Evolutionary conservation across 2,329 filamentous ascomycete species (phyloP).

Genomic region (Fusarium pseudocircinatum): DNA sequence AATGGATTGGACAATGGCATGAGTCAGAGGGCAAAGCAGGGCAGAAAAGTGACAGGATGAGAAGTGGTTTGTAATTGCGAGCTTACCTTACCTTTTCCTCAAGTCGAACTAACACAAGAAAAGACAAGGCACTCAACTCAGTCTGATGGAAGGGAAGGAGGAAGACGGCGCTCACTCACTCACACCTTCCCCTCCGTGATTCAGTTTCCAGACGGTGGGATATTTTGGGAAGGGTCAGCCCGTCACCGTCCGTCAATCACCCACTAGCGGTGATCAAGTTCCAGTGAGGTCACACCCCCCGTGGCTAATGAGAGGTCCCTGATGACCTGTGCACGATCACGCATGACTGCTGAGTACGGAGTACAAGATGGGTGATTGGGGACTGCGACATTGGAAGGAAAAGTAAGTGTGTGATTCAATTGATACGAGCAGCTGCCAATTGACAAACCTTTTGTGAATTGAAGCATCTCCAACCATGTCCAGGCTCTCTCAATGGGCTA

Average conservation of each 20-base stretch:
- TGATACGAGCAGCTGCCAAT: not conserved
- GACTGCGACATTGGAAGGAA: not conserved
- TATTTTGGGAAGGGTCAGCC: slow-evolving; percentile 41
- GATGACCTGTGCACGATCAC: slow-evolving; percentile 33
- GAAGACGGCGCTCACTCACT: not conserved
- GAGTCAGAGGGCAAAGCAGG: not conserved
- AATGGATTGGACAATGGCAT: slow-evolving; percentile 5
- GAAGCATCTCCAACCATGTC: not conserved
- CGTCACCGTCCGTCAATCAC: slow-evolving; percentile 7
- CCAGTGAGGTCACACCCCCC: slow-evolving; percentile 26
- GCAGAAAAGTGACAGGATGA: not conserved
- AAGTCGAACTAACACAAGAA: not conserved
- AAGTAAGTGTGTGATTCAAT: not conserved
- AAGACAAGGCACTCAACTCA: not conserved
- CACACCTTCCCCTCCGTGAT: slow-evolving; percentile 11
- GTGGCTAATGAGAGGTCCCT: slow-evolving; percentile 31
- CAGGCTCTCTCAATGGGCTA: not conserved
- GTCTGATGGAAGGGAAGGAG: slow-evolving; percentile 9
- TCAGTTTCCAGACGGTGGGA: slow-evolving; percentile 31
- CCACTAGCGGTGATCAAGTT: not conserved
- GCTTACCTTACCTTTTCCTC: not conserved
- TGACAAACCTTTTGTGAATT: not conserved
- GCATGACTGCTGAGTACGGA: slow-evolving; percentile 28
- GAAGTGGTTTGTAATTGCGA: slow-evolving; percentile 25
- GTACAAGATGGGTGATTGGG: not conserved